Conservation (phyloP, 202 grass and related monocot genomes). For the Zizania palustris region DNA sequence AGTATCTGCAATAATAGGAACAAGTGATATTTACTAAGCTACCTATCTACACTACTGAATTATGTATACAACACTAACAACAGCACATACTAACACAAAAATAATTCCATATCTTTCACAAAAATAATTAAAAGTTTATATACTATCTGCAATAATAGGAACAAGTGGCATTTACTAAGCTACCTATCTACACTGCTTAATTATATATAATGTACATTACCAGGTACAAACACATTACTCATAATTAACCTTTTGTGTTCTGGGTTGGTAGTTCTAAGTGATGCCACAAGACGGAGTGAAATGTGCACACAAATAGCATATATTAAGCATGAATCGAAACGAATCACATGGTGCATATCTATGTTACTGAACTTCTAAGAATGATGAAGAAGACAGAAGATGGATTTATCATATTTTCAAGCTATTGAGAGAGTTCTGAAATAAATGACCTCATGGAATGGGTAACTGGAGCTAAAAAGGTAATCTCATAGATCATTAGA, state of each 20-base stretch:
- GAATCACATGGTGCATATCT: slow-evolving; percentile 13
- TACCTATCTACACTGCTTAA: background rate
- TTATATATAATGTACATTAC: slow-evolving; percentile 18
- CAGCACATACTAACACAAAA: too few species aligned
- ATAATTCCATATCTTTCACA: too few species aligned
- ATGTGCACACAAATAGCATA: slow-evolving; percentile 50
- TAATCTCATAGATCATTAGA: slow-evolving; percentile 16
- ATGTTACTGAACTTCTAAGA: slow-evolving; percentile 18
- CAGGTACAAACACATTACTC: slow-evolving; percentile 47
- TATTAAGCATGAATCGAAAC: background rate
- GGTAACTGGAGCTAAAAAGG: slow-evolving; percentile 33
- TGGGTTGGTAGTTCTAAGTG: slow-evolving; percentile 66
- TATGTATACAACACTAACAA: too few species aligned
- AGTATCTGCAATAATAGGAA: slow-evolving; percentile 8
- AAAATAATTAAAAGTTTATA: background rate
- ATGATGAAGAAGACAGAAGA: slow-evolving; percentile 22
- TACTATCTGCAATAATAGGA: background rate
- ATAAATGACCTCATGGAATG: slow-evolving; percentile 36
- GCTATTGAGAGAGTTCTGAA: slow-evolving; percentile 16
- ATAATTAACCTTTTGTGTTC: slow-evolving; percentile 51
- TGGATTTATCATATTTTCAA: slow-evolving; percentile 9
- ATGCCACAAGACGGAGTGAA: slow-evolving; percentile 89
- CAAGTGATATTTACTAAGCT: background rate
- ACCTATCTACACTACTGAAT: background rate
- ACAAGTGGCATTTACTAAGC: background rate